Percentiles rank a stretch among this genome's conserved stretches.
phyloP scores from a whole-genome alignment of 2,329 filamentous ascomycete genomes.

The Gaeumannomyces tritici region DNA sequence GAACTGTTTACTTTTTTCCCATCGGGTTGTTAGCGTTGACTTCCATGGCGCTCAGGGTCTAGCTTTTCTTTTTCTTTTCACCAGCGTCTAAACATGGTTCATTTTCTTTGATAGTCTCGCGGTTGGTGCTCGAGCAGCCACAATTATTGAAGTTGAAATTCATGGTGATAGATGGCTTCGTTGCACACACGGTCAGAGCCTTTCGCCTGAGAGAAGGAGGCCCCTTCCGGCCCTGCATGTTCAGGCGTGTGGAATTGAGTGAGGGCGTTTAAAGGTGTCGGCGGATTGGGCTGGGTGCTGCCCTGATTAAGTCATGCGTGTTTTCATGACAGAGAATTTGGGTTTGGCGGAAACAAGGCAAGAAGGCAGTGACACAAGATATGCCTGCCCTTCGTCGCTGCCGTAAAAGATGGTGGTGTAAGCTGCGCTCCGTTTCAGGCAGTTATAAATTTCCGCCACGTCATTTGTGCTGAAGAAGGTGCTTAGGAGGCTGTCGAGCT shows the following conservation, averaged over 20 bases:
- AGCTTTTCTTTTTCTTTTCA: not conserved
- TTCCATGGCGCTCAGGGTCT: not conserved
- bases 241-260: not conserved
- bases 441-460: not conserved
- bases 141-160: not conserved
- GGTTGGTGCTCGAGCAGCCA: not conserved
- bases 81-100: not conserved
- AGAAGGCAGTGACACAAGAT: too few relatives aligned
- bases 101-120: not conserved
- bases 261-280: not conserved
- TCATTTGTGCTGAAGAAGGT: not conserved
- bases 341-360: too few relatives aligned
- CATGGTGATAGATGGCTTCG: too few relatives aligned
- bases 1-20: not conserved
- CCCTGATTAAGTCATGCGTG: too few relatives aligned
- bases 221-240: too few relatives aligned
- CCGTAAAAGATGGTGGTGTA: not conserved
- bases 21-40: not conserved
- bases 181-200: too few relatives aligned
- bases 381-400: not conserved
- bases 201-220: too few relatives aligned
- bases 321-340: too few relatives aligned
- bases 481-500: too few relatives aligned
- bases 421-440: not conserved
- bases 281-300: too few relatives aligned